Conservation (phyloP, 1,284 basidiomycete species). For the Amylostereum chailletii region DNA sequence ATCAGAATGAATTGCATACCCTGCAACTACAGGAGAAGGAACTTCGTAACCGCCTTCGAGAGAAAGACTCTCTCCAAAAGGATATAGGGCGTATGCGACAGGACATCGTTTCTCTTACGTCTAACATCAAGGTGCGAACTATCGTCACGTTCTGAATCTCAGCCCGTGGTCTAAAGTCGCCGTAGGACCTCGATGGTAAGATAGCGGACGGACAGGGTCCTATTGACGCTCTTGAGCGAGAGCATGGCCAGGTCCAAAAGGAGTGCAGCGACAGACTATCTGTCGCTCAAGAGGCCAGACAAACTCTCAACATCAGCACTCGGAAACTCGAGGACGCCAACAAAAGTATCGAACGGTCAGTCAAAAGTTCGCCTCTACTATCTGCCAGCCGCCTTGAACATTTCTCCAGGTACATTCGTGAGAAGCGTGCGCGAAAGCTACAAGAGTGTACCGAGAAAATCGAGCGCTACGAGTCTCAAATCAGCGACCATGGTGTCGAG, state of each 20-base stretch:
- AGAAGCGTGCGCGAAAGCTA: slow-evolving; percentile 56
- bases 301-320: slow-evolving; percentile 58
- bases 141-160: not conserved
- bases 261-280: slow-evolving; percentile 43
- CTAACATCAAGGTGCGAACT: slow-evolving; percentile 17
- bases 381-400: not conserved
- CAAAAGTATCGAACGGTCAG: slow-evolving; percentile 57
- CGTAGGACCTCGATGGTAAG: slow-evolving; percentile 58
- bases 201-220: slow-evolving; percentile 60
- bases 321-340: slow-evolving; percentile 58
- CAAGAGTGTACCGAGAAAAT: slow-evolving; percentile 56
- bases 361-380: slow-evolving; percentile 2
- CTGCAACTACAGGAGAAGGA: slow-evolving; percentile 59
- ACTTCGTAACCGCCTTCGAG: slow-evolving; percentile 53
- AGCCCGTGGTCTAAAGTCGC: slow-evolving; percentile 4
- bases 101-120: slow-evolving; percentile 34
- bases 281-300: slow-evolving; percentile 44
- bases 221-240: slow-evolving; percentile 57
- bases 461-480: slow-evolving; percentile 48
- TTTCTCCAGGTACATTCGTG: slow-evolving; percentile 58
- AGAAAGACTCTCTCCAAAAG: slow-evolving; percentile 53
- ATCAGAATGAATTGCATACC: slow-evolving; percentile 50
- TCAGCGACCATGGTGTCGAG: slow-evolving; percentile 44
- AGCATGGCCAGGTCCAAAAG: slow-evolving; percentile 44
- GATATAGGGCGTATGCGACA: slow-evolving; percentile 55